Conservation (phyloP, 495 filamentous ascomycete species). For the Rostrohypoxylon terebratum region DNA sequence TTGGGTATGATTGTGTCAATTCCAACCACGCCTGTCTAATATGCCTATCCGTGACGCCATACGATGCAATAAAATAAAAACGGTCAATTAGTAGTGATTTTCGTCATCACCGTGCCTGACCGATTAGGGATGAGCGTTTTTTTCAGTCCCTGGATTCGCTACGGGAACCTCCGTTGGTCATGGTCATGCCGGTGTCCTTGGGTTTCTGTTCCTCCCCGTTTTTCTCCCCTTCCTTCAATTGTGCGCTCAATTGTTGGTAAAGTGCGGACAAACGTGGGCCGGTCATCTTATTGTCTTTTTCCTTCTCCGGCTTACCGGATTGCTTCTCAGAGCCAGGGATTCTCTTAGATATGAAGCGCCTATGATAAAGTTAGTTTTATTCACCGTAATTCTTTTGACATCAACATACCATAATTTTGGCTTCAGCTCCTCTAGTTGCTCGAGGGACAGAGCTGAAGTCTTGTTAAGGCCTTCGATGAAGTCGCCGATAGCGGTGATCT, state of each 20-base stretch:
- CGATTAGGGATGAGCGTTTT: constrained; percentile 4
- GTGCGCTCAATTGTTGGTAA: constrained; percentile 48
- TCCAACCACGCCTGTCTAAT: constrained; percentile 49
- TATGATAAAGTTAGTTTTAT: constrained; percentile 27
- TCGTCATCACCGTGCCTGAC: background rate
- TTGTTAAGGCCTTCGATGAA: constrained; percentile 57
- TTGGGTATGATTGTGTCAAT: constrained; percentile 50
- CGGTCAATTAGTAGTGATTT: constrained; percentile 10
- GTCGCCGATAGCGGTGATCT: constrained; percentile 60
- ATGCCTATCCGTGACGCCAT: constrained; percentile 49
- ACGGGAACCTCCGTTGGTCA: constrained; percentile 44
- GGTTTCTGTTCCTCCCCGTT: constrained; percentile 40
- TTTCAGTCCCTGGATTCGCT: constrained; percentile 33
- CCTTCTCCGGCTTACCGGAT: constrained; percentile 45
- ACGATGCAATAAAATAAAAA: constrained; percentile 47
- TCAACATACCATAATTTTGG: constrained; percentile 60
- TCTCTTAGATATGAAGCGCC: constrained; percentile 52
- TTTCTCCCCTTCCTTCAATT: constrained; percentile 47
- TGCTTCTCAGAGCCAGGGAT: constrained; percentile 49
- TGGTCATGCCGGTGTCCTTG: constrained; percentile 37
- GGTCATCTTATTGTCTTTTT: constrained; percentile 46
- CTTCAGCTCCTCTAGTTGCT: constrained; percentile 56
- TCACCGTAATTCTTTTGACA: background rate
- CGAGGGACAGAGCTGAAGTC: constrained; percentile 48
- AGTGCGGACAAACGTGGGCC: constrained; percentile 47